phyloP scores from a whole-genome alignment of 202 grass and related monocot genomes.

The Alloteropsis angusta region DNA sequence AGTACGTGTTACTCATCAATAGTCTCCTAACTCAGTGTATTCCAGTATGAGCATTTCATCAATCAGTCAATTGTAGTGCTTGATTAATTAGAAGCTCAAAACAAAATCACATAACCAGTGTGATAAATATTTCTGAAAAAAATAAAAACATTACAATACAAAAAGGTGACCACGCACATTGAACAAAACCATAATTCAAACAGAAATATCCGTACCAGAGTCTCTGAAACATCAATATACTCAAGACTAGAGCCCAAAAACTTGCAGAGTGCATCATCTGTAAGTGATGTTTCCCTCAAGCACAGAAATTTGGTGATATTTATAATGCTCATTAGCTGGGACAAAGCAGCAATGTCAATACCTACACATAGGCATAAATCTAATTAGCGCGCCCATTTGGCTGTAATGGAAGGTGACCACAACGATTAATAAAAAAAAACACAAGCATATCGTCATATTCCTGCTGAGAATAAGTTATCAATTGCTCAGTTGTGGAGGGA shows the following conservation, averaged over 20 bases:
- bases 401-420: neutral
- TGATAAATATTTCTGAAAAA: neutral
- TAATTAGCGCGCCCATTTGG: conserved; percentile 15
- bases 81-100: neutral
- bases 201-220: conserved; percentile 40
- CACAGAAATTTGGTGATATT: conserved; percentile 42
- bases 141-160: neutral
- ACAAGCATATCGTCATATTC: neutral
- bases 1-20: neutral
- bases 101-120: neutral
- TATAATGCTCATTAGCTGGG: conserved; percentile 45
- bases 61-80: neutral
- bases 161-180: neutral
- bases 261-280: conserved; percentile 42
- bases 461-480: neutral
- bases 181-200: neutral
- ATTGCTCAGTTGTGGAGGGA: neutral
- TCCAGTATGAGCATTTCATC: neutral
- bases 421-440: neutral
- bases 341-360: conserved; percentile 44
- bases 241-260: conserved; percentile 47
- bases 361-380: conserved; percentile 32
- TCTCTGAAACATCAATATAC: conserved; percentile 80
- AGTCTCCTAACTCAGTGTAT: neutral
- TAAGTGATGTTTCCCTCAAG: conserved; percentile 60